A percentile compares a stretch with the other conserved stretches of the same genome.
Conservation (phyloP, 345 rosid species). For the Litchi chinensis region DNA sequence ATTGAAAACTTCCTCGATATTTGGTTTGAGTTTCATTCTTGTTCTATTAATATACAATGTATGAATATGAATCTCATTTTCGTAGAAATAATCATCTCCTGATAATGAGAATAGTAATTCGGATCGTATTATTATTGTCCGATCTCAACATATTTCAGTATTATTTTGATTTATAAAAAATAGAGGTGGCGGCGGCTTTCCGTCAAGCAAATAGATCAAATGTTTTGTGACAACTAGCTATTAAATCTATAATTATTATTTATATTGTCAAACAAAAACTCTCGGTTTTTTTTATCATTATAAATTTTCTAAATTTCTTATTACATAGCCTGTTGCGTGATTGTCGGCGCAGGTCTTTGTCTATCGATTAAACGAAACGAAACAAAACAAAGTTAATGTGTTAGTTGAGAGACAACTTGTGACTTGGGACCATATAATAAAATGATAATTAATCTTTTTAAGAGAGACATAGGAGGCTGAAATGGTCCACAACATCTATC, state of each 20-base stretch:
- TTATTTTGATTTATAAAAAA: too few species aligned
- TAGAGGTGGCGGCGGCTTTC: neutral
- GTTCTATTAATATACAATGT: too few species aligned
- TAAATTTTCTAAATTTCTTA: neutral
- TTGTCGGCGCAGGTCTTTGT: constrained; percentile 13
- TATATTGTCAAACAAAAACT: neutral
- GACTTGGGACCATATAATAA: neutral
- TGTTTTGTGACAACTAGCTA: constrained; percentile 4
- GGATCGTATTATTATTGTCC: too few species aligned
- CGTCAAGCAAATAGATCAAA: constrained; percentile 10
- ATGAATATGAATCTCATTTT: too few species aligned
- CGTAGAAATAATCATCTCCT: too few species aligned
- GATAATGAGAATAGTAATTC: too few species aligned
- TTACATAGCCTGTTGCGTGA: constrained; percentile 10
- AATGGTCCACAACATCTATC: neutral
- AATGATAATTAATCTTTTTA: neutral
- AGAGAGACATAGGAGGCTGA: neutral
- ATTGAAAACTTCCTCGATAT: too few species aligned
- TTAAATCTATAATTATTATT: neutral
- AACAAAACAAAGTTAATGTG: neutral
- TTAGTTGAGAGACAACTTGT: neutral
- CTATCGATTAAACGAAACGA: neutral
- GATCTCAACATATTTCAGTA: too few species aligned
- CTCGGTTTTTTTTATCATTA: neutral
- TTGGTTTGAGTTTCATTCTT: too few species aligned